phyloP scores from a whole-genome alignment of 495 filamentous ascomycete species.

The Xylaria curta region DNA sequence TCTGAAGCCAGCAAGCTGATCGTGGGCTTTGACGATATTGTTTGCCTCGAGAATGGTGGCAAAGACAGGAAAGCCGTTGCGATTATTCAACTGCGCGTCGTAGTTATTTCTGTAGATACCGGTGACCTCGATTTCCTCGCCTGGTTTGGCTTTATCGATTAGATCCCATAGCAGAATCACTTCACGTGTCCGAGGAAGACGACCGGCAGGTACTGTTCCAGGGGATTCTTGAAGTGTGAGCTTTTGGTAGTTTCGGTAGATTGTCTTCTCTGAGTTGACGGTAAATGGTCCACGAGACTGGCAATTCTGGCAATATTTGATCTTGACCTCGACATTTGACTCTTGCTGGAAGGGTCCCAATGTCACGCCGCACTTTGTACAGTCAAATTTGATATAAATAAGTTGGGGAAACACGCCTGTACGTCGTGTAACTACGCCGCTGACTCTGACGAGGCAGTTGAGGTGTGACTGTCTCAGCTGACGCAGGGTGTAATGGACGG shows the following conservation, averaged over 20 bases:
- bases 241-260: slow-evolving; percentile 99
- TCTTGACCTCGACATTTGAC: slow-evolving; percentile 92
- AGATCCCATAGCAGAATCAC: slow-evolving; percentile 96
- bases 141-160: slow-evolving; percentile 95
- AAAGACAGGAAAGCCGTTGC: slow-evolving; percentile 99
- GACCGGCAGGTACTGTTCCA: slow-evolving; percentile 94
- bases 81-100: slow-evolving; percentile 96
- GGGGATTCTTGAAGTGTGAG: slow-evolving; percentile 97
- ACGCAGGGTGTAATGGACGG: slow-evolving; percentile 94
- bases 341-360: slow-evolving; percentile 98
- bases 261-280: slow-evolving; percentile 95
- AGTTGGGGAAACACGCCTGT: slow-evolving; percentile 98
- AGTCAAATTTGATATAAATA: slow-evolving; percentile 98
- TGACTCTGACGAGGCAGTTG: slow-evolving; percentile 94
- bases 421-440: slow-evolving; percentile 92
- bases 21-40: slow-evolving; percentile 94
- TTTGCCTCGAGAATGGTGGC: slow-evolving; percentile 98
- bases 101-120: slow-evolving; percentile 99
- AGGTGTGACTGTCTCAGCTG: slow-evolving; percentile 96
- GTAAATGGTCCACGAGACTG: slow-evolving; percentile 96
- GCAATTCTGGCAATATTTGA: slow-evolving; percentile 96
- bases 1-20: slow-evolving; percentile 96
- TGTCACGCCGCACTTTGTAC: slow-evolving; percentile 87
- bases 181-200: slow-evolving; percentile 92
- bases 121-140: slow-evolving; percentile 96